Conservation (phyloP, 306 rosid species). For the Quercus mongolica region DNA sequence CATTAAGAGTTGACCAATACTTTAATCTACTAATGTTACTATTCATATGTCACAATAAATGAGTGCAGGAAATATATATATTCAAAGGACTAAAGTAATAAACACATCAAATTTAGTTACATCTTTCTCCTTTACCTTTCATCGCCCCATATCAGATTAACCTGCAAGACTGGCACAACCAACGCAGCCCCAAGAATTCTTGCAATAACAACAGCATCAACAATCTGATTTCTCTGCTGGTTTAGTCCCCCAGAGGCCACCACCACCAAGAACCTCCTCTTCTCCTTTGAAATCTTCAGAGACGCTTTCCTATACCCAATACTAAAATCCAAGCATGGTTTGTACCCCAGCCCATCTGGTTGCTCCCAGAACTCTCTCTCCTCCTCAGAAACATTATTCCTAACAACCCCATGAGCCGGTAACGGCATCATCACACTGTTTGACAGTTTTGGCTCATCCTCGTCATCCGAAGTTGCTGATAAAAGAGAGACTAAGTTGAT, state of each 20-base stretch:
- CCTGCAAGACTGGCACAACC: slow-evolving; percentile 54
- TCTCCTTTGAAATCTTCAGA: slow-evolving; percentile 29
- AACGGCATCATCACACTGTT: slow-evolving; percentile 33
- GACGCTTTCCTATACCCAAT: slow-evolving; percentile 44
- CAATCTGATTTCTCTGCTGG: slow-evolving; percentile 61
- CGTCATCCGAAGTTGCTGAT: neutral
- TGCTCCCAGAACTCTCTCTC: slow-evolving; percentile 55
- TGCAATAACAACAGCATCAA: slow-evolving; percentile 58
- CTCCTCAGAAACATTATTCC: slow-evolving; percentile 31
- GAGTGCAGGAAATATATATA: neutral
- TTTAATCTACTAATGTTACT: too few relatives aligned
- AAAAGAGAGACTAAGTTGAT: slow-evolving; percentile 19
- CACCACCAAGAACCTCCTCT: slow-evolving; percentile 47
- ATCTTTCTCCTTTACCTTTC: slow-evolving; percentile 29
- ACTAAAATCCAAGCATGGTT: slow-evolving; percentile 47
- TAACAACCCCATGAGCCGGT: slow-evolving; percentile 27
- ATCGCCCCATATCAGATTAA: slow-evolving; percentile 56
- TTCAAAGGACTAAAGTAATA: neutral
- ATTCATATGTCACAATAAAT: too few relatives aligned
- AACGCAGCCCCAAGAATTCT: slow-evolving; percentile 53
- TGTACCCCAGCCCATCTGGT: slow-evolving; percentile 39
- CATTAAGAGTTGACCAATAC: too few relatives aligned
- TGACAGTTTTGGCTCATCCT: slow-evolving; percentile 18
- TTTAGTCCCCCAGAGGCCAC: slow-evolving; percentile 57
- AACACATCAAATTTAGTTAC: neutral